Evolutionary conservation across 129 eudicot species (phyloP).

Genomic region (Scalesia atractyloides): DNA sequence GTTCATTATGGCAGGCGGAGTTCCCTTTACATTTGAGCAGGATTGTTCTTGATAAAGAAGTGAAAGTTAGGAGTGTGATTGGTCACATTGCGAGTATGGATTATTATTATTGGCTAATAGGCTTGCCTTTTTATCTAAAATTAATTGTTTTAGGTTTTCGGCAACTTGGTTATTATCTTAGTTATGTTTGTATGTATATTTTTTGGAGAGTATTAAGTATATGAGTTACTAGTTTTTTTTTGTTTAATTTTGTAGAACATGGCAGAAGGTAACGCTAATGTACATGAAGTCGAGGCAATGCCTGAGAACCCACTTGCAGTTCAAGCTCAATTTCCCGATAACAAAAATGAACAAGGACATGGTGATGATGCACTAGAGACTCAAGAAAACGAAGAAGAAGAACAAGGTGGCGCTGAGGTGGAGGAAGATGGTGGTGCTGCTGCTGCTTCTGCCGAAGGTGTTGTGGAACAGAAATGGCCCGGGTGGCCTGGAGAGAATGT

Average conservation of each 20-base stretch:
- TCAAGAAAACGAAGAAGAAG: constrained; percentile 19
- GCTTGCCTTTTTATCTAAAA: background rate
- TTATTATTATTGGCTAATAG: background rate
- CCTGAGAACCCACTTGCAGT: constrained; percentile 52
- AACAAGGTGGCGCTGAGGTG: constrained; percentile 10
- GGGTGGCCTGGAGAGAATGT: constrained; percentile 99
- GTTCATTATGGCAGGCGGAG: no score
- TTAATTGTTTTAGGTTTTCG: background rate
- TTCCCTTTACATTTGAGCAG: no score
- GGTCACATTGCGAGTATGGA: no score
- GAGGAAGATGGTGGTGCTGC: constrained; percentile 16
- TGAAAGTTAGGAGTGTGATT: no score
- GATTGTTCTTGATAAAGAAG: no score
- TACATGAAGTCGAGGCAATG: constrained; percentile 33
- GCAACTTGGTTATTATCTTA: background rate
- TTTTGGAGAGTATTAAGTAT: background rate
- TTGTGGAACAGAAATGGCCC: constrained; percentile 81
- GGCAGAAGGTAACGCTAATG: constrained; percentile 50
- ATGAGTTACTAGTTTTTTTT: background rate
- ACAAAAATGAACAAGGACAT: constrained; percentile 29
- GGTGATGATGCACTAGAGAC: constrained; percentile 18
- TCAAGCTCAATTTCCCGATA: constrained; percentile 48
- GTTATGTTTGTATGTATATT: background rate
- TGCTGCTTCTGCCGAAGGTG: constrained; percentile 22
- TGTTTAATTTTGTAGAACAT: constrained; percentile 36